These are phyloP conservation scores for Diaporthe caulivora DNA, from an alignment of 2,329 filamentous ascomycete genomes.

Conservation along the genomic window DNA sequence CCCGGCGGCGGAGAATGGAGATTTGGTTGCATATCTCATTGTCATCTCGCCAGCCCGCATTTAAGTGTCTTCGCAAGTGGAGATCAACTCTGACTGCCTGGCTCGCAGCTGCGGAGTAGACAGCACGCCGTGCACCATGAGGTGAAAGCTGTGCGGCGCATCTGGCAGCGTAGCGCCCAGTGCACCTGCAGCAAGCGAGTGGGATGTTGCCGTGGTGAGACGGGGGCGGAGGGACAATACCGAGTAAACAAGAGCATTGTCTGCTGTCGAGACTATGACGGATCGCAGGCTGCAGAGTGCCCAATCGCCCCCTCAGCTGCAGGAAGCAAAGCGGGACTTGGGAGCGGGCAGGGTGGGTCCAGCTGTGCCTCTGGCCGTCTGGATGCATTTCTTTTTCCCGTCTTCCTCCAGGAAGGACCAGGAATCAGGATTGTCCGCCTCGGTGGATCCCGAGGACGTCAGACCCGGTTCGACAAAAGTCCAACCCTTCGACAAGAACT, in stretches of 20 bases:
- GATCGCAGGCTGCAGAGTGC: slow-evolving; percentile 19
- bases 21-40: not conserved
- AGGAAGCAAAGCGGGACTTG: slow-evolving; percentile 27
- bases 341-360: slow-evolving; percentile 15
- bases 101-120: not conserved
- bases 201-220: slow-evolving; percentile 27
- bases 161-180: not conserved
- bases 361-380: not conserved
- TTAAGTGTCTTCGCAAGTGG: not conserved
- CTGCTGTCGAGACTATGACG: slow-evolving; percentile 17
- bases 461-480: not conserved
- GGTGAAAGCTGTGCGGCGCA: not conserved
- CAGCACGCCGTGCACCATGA: not conserved
- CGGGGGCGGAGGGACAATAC: not conserved
- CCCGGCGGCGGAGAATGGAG: not conserved
- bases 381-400: not conserved
- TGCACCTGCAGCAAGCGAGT: slow-evolving; percentile 10
- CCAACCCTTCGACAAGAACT: not conserved
- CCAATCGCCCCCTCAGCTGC: slow-evolving; percentile 19
- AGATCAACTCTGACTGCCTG: not conserved
- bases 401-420: slow-evolving; percentile 27
- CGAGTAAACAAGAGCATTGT: slow-evolving; percentile 18
- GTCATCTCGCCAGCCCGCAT: not conserved
- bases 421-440: slow-evolving; percentile 11
- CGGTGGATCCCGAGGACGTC: not conserved